phyloP scores from a whole-genome alignment of 192 early-diverging fungal genomes.

The Cladochytrium replicatum region DNA sequence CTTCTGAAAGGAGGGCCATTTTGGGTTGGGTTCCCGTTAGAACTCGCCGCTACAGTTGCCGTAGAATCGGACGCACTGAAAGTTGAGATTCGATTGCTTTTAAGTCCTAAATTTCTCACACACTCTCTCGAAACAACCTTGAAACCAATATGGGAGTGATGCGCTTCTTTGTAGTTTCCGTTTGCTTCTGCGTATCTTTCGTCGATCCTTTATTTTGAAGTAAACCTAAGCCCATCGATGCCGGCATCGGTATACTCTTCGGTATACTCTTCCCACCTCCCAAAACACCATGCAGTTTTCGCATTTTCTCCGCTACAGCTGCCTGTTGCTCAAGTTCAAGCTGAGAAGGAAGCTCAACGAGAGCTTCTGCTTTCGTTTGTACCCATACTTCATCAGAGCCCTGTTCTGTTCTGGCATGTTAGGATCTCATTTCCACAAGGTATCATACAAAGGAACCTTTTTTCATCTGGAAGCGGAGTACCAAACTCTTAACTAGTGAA shows the following conservation, averaged over 20 bases:
- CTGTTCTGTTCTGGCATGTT: too few relatives aligned
- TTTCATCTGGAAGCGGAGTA: slow-evolving; percentile 44
- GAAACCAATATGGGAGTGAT: slow-evolving; percentile 65
- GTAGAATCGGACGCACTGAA: too few relatives aligned
- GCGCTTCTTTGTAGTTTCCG: slow-evolving; percentile 64
- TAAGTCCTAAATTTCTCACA: background rate
- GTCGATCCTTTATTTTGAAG: slow-evolving; percentile 1
- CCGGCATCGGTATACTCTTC: background rate
- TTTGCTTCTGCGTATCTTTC: slow-evolving; percentile 27
- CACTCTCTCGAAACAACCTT: slow-evolving; percentile 7
- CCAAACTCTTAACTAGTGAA: slow-evolving; percentile 65
- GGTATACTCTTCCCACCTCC: background rate
- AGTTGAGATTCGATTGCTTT: background rate
- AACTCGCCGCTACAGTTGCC: too few relatives aligned
- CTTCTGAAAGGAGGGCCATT: too few relatives aligned
- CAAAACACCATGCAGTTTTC: background rate
- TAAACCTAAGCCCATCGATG: background rate
- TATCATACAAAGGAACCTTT: slow-evolving; percentile 38
- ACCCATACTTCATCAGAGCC: slow-evolving; percentile 25
- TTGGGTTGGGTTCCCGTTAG: too few relatives aligned
- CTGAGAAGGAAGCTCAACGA: slow-evolving; percentile 21
- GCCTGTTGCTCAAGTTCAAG: slow-evolving; percentile 25
- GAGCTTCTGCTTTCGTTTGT: slow-evolving; percentile 22
- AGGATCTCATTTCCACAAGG: slow-evolving; percentile 4
- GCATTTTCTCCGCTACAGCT: background rate